Evolutionary conservation across 768 basidiomycete species (phyloP).

Genomic region (Macrolepiota albuminosa): DNA sequence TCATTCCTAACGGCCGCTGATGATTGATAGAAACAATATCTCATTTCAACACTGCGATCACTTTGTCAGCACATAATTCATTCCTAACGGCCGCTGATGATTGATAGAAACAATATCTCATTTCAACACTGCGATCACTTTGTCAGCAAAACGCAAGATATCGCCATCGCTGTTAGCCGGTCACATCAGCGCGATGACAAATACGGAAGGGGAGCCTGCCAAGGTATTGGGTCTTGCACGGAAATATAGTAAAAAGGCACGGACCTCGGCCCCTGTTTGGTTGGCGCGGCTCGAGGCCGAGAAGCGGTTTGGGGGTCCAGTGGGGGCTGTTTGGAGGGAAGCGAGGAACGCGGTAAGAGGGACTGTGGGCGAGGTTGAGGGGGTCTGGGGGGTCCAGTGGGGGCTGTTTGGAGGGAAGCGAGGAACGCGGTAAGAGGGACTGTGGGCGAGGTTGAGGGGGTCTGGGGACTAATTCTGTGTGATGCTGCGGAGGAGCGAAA

Average conservation of each 20-base stretch:
- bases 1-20: slow-evolving; percentile 17
- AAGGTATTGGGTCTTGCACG: slow-evolving; percentile 36
- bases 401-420: slow-evolving; percentile 40
- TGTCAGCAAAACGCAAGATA: slow-evolving; percentile 13
- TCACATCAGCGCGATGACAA: slow-evolving; percentile 26
- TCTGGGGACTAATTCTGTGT: slow-evolving; percentile 45
- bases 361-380: slow-evolving; percentile 25
- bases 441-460: slow-evolving; percentile 27
- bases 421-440: slow-evolving; percentile 28
- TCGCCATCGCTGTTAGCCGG: slow-evolving; percentile 27
- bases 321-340: slow-evolving; percentile 35
- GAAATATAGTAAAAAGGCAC: slow-evolving; percentile 39
- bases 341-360: slow-evolving; percentile 35
- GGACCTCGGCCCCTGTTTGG: slow-evolving; percentile 44
- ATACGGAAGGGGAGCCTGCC: slow-evolving; percentile 16
- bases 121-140: slow-evolving; percentile 36
- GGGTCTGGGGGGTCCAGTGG: slow-evolving; percentile 38
- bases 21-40: slow-evolving; percentile 46
- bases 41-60: slow-evolving; percentile 39
- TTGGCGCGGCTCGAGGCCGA: slow-evolving; percentile 46
- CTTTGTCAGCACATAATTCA: slow-evolving; percentile 17
- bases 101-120: slow-evolving; percentile 51
- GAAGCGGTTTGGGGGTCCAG: slow-evolving; percentile 18
- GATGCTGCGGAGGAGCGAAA: slow-evolving; percentile 16
- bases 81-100: slow-evolving; percentile 18